phyloP scores from a whole-genome alignment of 2,329 filamentous ascomycete species.

The Emergomyces africanus region DNA sequence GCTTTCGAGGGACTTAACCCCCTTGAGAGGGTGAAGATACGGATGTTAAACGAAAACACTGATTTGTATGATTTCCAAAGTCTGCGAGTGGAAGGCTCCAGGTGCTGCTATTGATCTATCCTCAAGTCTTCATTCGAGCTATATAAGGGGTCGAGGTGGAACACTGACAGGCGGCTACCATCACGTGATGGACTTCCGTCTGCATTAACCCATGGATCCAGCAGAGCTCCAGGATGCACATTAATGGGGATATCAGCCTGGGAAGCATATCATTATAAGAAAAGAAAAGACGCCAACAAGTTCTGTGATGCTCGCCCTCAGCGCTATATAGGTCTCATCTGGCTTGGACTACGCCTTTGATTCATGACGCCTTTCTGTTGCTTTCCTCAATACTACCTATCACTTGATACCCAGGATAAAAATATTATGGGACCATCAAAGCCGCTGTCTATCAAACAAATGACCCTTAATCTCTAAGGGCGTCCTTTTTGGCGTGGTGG shows the following conservation, averaged over 20 bases:
- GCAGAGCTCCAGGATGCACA: neutral
- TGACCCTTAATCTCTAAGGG: no score
- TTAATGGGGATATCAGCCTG: neutral
- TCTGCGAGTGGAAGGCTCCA: neutral
- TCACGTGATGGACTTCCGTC: neutral
- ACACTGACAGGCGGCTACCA: neutral
- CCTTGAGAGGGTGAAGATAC: neutral
- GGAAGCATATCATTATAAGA: neutral
- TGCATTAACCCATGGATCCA: no score
- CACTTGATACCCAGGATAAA: no score
- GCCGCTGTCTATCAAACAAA: no score
- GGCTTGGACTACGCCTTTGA: neutral
- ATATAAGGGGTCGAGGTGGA: no score
- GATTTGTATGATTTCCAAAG: neutral
- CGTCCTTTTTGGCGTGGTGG: no score
- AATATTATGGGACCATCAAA: no score
- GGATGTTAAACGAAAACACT: neutral
- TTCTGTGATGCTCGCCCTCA: neutral
- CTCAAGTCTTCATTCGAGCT: neutral
- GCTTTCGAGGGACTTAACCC: neutral
- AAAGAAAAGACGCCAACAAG: neutral
- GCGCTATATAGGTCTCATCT: neutral
- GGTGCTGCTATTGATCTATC: neutral
- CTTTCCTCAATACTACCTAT: neutral
- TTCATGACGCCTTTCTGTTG: neutral